Evolutionary conservation across 345 rosid species (phyloP), one percentile per base, ranked within the genome.

Genomic region (Brassica incana): DNA sequence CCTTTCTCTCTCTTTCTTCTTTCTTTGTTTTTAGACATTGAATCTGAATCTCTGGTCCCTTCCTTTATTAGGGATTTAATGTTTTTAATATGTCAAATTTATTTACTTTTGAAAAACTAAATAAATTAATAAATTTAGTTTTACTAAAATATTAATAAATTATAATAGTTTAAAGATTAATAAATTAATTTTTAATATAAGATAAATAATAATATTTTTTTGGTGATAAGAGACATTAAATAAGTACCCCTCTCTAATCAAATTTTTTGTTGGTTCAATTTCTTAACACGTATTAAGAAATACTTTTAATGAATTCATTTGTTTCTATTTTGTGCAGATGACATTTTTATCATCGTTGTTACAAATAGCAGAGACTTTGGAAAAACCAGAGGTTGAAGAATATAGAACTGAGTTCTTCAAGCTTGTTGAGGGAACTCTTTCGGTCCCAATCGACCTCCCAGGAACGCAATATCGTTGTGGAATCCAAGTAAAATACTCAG

Each of bases 371-470:
- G 87, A 86, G 6, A 69, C 74, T 30, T 92, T 87, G 67, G 81
- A 84, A 18, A 75, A 82, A 45, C 15, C 85, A 29, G 63, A 74
- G 2, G 73, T 73, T 48, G 92, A 90, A 82, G 83, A 80, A 77
- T 89, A 87, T 84, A 85, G 79, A 82, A 89, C 87, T 15, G 93
- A 89, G 88, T 90, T 87, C 85, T 89, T 87, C 79, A 89, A 90
- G 82, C 86, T 92, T 14, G 95, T 90, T 68, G 74, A 86, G 1
- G 97, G 95, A 58, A 89, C 93, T 33, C 85, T 92, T 12, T 89
- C 95, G 1, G 83, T 92, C 36, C 97, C 97, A 12, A 86, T 92
- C 27, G 88, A 90, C 80, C 87, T 90, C 61, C 93, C 95, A 0
- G 90, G 93, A 2, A 85, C 91, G 1, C 86, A 88, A 12, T 92